Evolutionary conservation across 2,329 filamentous ascomycete genomes (phyloP), one percentile per base, ranked within the genome.

Genomic region (Pseudohalonectria lignicola): DNA sequence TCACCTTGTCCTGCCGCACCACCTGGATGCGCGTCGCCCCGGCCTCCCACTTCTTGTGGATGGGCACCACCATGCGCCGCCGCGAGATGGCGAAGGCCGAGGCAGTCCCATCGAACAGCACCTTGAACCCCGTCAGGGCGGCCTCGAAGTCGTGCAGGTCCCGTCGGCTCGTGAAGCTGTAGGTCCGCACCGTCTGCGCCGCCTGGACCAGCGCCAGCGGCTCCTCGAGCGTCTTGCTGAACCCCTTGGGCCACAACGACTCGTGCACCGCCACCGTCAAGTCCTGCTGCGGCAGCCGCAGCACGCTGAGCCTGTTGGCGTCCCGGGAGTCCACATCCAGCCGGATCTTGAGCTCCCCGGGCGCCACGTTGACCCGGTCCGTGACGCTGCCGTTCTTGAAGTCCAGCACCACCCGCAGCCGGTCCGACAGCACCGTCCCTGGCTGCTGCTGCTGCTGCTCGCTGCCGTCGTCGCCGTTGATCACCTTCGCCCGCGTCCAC

Each of bases 11-110:
- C 46, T 82, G 79, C 46, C 77, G 70, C 26, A 94, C 76, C 28
- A 94, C 69, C 54, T 94, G 87, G 7, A 94, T 67, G 26, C 88
- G 77, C 8, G 85, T 85, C 28, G 71, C 72, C n/a, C 71, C 76
- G 3, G 87, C 84, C 53, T 93, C 86, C 85, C 86, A 93, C 57
- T 92, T 92, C 62, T 94, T 94, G 63, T 93, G 84, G 47, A 94
- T 90, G 0, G 86, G 86, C 13, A 94, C 86, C 11, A 94, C 85
- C 81, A 88, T 92, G 47, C 85, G 76, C 35, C 85, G 77, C 21
- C 87, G 78, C 2, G 87, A 79, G 46, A 94, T 94, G 41, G 82
- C 79, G 56, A 94, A 85, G 0, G 76, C 78, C 7, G 72, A 67
- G 5, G 86, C 86, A 37, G 84, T 60, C 6, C 77, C 76, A 53